Conservation (phyloP, 2,329 filamentous ascomycete genomes). For the Torrubiella hemipterigena region DNA sequence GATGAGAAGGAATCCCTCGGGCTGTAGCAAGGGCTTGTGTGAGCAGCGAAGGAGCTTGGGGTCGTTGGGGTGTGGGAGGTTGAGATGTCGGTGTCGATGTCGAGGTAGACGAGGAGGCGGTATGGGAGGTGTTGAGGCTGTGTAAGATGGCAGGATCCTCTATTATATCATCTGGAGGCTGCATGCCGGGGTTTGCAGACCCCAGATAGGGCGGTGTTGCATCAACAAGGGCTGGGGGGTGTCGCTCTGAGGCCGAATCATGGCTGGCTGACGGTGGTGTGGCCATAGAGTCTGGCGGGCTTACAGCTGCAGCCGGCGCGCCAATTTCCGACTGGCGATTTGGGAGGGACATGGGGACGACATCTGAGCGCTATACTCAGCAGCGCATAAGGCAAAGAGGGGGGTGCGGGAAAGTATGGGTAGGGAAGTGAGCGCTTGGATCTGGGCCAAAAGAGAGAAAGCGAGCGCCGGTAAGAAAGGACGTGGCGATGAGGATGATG, state of each 20-base stretch:
- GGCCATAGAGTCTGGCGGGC: conserved; percentile 10
- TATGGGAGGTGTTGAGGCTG: background rate
- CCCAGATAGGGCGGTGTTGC: conserved; percentile 4
- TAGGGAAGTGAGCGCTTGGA: conserved; percentile 2
- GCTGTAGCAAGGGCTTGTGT: conserved; percentile 6
- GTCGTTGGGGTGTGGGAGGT: background rate
- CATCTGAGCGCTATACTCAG: conserved; percentile 32
- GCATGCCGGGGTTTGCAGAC: conserved; percentile 1
- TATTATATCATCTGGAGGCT: too few relatives aligned
- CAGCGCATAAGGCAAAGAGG: conserved; percentile 12
- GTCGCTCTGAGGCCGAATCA: background rate
- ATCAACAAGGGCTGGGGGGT: conserved; percentile 3
- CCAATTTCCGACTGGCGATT: conserved; percentile 40
- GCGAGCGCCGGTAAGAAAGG: background rate
- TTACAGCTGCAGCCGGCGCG: conserved; percentile 36
- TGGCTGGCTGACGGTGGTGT: background rate
- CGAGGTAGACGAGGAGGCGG: conserved; percentile 1
- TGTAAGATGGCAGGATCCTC: background rate
- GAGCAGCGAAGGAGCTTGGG: conserved; percentile 3
- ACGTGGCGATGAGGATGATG: background rate
- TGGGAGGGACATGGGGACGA: conserved; percentile 46
- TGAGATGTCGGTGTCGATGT: conserved; percentile 2
- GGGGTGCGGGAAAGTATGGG: conserved; percentile 15
- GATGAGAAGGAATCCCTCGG: conserved; percentile 3
- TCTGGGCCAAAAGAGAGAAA: too few relatives aligned